These are phyloP conservation scores for Acorus gramineus DNA, from an alignment of 106 monocot species.

Conservation along the genomic window DNA sequence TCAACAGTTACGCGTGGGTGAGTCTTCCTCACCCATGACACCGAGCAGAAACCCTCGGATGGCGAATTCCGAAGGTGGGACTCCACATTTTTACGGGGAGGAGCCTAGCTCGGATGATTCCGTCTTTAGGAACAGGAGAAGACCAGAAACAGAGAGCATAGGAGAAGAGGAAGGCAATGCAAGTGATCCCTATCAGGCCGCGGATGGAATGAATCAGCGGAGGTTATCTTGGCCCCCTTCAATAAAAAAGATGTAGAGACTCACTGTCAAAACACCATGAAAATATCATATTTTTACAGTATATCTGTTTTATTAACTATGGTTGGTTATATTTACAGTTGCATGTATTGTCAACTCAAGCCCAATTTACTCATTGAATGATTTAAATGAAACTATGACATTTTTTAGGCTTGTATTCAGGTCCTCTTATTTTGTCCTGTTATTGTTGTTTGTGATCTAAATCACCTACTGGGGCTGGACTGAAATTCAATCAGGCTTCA, in stretches of 20 bases:
- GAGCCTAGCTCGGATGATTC: constrained; percentile 31
- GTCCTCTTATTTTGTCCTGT: too few relatives aligned
- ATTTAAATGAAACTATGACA: too few relatives aligned
- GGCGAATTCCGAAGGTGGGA: constrained; percentile 11
- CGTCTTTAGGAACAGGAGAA: constrained; percentile 27
- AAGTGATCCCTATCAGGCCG: neutral
- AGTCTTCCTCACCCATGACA: constrained; percentile 26
- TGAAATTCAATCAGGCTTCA: too few relatives aligned
- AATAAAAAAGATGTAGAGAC: constrained; percentile 2
- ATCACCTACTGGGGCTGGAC: too few relatives aligned
- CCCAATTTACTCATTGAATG: too few relatives aligned
- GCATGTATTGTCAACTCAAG: too few relatives aligned
- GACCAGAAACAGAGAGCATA: constrained; percentile 8
- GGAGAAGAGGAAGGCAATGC: neutral
- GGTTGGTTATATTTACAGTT: too few relatives aligned
- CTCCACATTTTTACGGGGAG: constrained; percentile 45
- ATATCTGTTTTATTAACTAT: too few relatives aligned
- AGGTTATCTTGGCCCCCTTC: constrained; percentile 31
- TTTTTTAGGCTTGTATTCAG: too few relatives aligned
- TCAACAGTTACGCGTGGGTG: constrained; percentile 62
- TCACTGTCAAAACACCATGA: too few relatives aligned
- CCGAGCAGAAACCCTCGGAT: constrained; percentile 1
- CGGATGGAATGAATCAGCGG: constrained; percentile 13
- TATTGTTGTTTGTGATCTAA: too few relatives aligned
- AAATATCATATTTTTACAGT: too few relatives aligned